phyloP scores from a whole-genome alignment of 73 alveolate genomes.

The Paramecium sexaurelia region DNA sequence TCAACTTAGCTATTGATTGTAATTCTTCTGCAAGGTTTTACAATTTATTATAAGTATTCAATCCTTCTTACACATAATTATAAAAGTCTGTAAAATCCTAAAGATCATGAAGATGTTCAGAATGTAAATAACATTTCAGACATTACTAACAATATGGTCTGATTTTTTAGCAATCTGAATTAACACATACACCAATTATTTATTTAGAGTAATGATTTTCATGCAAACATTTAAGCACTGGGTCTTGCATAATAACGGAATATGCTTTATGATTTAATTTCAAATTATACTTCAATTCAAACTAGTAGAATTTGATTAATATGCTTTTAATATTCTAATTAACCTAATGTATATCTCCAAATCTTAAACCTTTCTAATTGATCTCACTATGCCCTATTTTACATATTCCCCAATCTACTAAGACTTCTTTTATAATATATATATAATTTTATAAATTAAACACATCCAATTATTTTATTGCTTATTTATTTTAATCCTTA shows the following conservation, averaged over 20 bases:
- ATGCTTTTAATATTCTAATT: background rate
- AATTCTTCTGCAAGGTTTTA: background rate
- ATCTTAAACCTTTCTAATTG: no score
- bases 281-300: background rate
- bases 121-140: background rate
- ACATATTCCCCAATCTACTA: no score
- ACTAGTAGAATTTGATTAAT: background rate
- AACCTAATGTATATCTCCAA: no score
- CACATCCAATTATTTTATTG: no score
- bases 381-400: background rate
- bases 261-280: background rate
- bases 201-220: slow-evolving; percentile 11
- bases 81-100: background rate
- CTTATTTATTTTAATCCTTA: no score
- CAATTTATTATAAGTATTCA: background rate
- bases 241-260: slow-evolving; percentile 28
- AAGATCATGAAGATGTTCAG: slow-evolving; percentile 42
- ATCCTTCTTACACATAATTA: slow-evolving; percentile 25
- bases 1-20: background rate
- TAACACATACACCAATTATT: slow-evolving; percentile 22
- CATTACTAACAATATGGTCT: slow-evolving; percentile 9
- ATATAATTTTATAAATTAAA: no score
- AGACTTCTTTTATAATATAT: no score
- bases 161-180: background rate
- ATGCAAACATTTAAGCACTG: background rate